Base-by-base conservation (phyloP, 2,329 filamentous ascomycete species). In the Clarireedia hainanense region DNA sequence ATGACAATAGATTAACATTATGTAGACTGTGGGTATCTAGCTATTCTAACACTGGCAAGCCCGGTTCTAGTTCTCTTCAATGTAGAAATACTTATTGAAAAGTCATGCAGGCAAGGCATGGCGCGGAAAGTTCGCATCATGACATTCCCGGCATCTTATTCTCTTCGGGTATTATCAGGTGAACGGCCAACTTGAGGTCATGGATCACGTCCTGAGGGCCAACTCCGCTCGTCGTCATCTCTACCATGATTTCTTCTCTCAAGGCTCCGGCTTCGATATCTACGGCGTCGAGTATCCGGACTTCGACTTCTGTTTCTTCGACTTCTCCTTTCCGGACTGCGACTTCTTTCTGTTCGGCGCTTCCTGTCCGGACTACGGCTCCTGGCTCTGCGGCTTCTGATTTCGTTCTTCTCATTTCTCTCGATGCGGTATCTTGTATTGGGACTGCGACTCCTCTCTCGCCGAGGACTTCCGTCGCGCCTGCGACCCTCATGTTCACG, bases 311-410 rank as follows among this genome's bases (percentile, higher is more conserved):
- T 58, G 14, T 61, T 50, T 47, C 62, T 59, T 60, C 30, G 42
- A 17, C 23, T 7, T 61, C 59, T 60, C 34, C 64, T 64, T n/a
- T 69, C 64, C 6, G 64, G 62, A 55, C 67, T 69, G 57, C 67
- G 60, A 47, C 60, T 60, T 47, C 65, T 63, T 57, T 66, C 47
- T 60, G 58, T 52, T 17, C 30, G 42, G 24, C 23, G 14, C 62
- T 59, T 60, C 34, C 64, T 64, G 17, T 69, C 64, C 5, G 64
- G 62, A 55, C 67, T 69, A 57, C 67, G 60, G 48, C 60, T 60
- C 46, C 65, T 63, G 55, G 66, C 48, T 60, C 58, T 53, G 30
- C 30, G 42, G 24, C 27, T 9, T 42, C 52, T 60, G 42, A 59
- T 57, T 9, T 65, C 63, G 15, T 52, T 56, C 59, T 64, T 70